Conservation (phyloP, 371 early-diverging fungal species). For the Saksenaea oblongispora region DNA sequence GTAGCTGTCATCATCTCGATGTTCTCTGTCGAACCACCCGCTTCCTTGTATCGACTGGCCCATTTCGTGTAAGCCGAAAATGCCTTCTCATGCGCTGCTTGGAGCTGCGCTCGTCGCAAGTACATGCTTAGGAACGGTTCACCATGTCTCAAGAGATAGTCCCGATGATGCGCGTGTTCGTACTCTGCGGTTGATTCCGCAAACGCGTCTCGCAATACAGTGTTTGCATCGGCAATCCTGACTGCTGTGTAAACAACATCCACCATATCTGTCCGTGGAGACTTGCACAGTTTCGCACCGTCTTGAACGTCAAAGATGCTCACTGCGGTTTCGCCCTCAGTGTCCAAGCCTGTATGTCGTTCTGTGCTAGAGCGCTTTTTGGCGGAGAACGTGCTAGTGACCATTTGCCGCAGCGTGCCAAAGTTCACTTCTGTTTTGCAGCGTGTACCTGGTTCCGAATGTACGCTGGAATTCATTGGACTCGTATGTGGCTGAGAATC, state of each 20-base stretch:
- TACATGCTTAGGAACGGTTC: slow-evolving; percentile 61
- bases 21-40: slow-evolving; percentile 29
- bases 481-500: slow-evolving; percentile 19
- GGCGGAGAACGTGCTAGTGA: slow-evolving; percentile 17
- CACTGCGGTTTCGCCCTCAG: not conserved
- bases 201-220: slow-evolving; percentile 53
- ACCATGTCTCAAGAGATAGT: slow-evolving; percentile 59
- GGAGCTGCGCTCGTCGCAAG: slow-evolving; percentile 51
- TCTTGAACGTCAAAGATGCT: slow-evolving; percentile 25
- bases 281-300: slow-evolving; percentile 15
- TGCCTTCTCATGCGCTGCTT: slow-evolving; percentile 66
- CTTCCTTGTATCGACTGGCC: slow-evolving; percentile 56
- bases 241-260: slow-evolving; percentile 28
- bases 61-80: slow-evolving; percentile 67
- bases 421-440: slow-evolving; percentile 19
- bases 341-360: not conserved
- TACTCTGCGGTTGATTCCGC: slow-evolving; percentile 34
- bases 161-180: slow-evolving; percentile 37
- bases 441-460: not conserved
- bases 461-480: slow-evolving; percentile 1
- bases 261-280: slow-evolving; percentile 7
- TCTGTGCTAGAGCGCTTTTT: not conserved
- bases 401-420: slow-evolving; percentile 19
- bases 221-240: slow-evolving; percentile 47
- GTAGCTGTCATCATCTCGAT: slow-evolving; percentile 55